A percentile compares a stretch with the other conserved stretches of the same genome.
Conservation (phyloP, 306 rosid species). For the Vachellia collinsii region DNA sequence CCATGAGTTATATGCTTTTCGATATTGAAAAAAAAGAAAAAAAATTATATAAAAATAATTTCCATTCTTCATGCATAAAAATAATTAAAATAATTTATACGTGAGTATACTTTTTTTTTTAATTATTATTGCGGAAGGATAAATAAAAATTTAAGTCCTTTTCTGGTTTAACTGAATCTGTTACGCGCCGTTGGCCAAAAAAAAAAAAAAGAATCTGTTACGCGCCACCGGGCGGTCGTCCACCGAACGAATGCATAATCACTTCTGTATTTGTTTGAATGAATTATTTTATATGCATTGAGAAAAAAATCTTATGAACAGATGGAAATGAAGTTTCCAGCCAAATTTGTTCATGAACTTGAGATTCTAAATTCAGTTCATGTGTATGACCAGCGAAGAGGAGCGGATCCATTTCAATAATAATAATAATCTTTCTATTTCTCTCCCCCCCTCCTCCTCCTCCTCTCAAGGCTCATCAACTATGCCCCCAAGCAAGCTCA, state of each 20-base stretch:
- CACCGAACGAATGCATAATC: neutral
- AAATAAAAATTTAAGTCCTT: too few species aligned
- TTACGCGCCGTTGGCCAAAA: too few species aligned
- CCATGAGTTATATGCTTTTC: too few species aligned
- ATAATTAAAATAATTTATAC: too few species aligned
- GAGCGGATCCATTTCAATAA: constrained; percentile 10
- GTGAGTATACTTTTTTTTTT: too few species aligned
- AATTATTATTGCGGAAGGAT: too few species aligned
- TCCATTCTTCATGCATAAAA: too few species aligned
- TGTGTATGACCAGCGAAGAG: constrained; percentile 11
- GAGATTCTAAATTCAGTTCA: neutral
- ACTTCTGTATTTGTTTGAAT: neutral
- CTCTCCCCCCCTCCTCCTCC: constrained; percentile 8
- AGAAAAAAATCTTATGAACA: neutral
- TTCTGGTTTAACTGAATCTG: neutral
- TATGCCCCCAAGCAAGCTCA: constrained; percentile 87
- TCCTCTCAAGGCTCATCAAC: constrained; percentile 18
- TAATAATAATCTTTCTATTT: neutral
- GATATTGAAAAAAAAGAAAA: too few species aligned
- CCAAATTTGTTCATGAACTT: neutral
- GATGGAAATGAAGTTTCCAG: neutral
- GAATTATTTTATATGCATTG: neutral
- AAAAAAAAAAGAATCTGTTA: neutral
- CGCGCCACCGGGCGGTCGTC: neutral
- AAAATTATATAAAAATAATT: too few species aligned